Base-by-base conservation (phyloP, 768 basidiomycete genomes). In the Lactifluus hygrophoroides region DNA sequence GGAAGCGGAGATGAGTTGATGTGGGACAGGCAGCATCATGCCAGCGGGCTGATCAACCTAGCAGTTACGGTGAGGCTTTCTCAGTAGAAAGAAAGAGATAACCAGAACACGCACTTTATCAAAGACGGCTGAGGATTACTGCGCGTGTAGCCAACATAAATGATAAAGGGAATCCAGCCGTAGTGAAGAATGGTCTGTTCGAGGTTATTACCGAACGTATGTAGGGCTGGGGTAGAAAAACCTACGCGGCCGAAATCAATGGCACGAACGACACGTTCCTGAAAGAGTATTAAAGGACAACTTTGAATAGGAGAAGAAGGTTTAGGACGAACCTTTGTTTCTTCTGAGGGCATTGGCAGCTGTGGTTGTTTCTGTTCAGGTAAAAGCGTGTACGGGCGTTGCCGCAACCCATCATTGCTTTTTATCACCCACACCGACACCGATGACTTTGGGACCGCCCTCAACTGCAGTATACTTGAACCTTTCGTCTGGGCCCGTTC, bases 131-230 rank as follows among this genome's bases (percentile, higher is more conserved):
- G 91, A 30, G 94, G 94, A 69, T 88, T 91, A 69, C 91, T 94
- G 65, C 88, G 78, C 53, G 88, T 90, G 76, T 90, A 96, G 35
- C 94, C 95, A 68, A 96, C 80, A 72, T 94, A 96, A 67, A 98
- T 94, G 68, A 98, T 91, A 69, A 94, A 75, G 32, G 95, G 95
- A 68, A 98, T 93, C 92, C 94, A 98, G 64, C 86, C 87, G 66
- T 94, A 96, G 74, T 96, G 93, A 53, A 96, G 69, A 66, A 94
- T 79, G 58, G 88, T 92, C 94, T 96, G 67, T 23, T 61, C 10
- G 45, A 5, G 30, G 27, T 51, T 57, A n/a, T 40, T 64, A 49
- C 1, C 30, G 43, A 46, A 21, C 16, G 51, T 58, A 43, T 37
- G 40, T 19, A 58, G 34, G 23, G 49, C 38, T 27, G 37, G 28